Percentiles rank a stretch among this genome's conserved stretches.
phyloP scores from a whole-genome alignment of 257 asterid genomes.

The Nicotiana sylvestris region DNA sequence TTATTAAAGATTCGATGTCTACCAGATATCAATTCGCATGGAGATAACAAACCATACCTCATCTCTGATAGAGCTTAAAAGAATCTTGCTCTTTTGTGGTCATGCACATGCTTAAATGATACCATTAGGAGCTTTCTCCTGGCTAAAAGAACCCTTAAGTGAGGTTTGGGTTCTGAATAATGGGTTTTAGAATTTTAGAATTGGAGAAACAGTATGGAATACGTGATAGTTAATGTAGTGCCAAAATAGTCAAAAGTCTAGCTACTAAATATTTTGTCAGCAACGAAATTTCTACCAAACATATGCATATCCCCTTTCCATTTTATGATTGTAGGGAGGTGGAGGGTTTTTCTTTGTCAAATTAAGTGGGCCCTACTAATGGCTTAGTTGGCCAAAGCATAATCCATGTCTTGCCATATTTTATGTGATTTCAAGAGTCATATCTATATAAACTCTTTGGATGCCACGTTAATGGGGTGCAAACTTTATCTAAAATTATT shows the following conservation, averaged over 20 bases:
- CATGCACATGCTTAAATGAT: not conserved
- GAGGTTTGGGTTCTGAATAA: not conserved
- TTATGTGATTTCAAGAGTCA: no score
- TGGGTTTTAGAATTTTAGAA: not conserved
- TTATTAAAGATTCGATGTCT: no score
- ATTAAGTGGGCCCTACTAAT: no score
- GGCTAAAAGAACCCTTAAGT: not conserved
- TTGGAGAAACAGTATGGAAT: not conserved
- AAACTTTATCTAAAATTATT: no score
- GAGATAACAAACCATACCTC: not conserved
- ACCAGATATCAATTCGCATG: not conserved
- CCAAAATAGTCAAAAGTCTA: not conserved
- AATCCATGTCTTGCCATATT: no score
- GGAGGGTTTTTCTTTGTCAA: no score
- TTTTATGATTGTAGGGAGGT: no score
- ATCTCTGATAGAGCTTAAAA: not conserved
- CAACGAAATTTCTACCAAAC: slow-evolving; percentile 25
- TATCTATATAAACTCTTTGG: no score
- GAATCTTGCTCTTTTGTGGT: not conserved
- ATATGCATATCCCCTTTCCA: no score
- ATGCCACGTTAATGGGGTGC: no score
- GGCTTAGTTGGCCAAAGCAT: no score
- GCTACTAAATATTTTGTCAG: not conserved
- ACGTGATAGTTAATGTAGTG: not conserved
- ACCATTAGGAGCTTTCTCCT: not conserved